Evolutionary conservation across 1,284 basidiomycete species (phyloP), one percentile per base, ranked within the genome.

Genomic region (Ustilago shanxiensis): DNA sequence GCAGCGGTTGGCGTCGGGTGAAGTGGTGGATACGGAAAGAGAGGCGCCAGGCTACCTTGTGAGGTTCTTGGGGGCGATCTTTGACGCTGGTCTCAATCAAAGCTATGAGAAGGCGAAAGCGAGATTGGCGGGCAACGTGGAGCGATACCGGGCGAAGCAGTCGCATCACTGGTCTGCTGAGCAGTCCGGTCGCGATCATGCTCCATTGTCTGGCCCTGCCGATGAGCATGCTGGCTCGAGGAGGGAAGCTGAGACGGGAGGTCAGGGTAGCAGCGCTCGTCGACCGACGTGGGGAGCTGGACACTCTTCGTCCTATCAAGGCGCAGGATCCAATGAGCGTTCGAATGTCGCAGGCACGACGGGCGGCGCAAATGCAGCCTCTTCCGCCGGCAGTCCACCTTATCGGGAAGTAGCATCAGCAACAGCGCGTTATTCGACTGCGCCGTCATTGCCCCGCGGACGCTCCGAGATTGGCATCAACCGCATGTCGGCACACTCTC

Each of bases 21-120:
- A 77, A 31, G 59, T 66, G 44, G 66, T 72, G 54, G 61, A 73
- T n/a, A 73, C 67, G 54, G 75, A 77, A 37, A 29, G 75, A 31
- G 75, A 77, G 35, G 75, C 75, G 8, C 75, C 75, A 2, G 75
- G 75, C 3, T 77, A 77, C 44, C 56, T 77, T 24, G 70, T 71
- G 9, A 52, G 75, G 0, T 77, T 73, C 41, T 24, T 77, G 29
- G 71, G 58, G 0, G 75, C 75, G 0, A 60, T 73, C 26, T 59
- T 77, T 9, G 66, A 77, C 28, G 72, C 66, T 0, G 75, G 75
- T 7, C 26, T 77, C n/a, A 67, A 65, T 31, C 54, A 56, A n/a
- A 72, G 66, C n/a, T 56, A 71, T 14, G 66, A 73, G n/a, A 55
- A 51, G 54, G 64, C 70, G 5, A 63, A 69, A 33, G 26, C 39